phyloP scores from a whole-genome alignment of 306 rosid genomes.

The Dalbergia oliveri region DNA sequence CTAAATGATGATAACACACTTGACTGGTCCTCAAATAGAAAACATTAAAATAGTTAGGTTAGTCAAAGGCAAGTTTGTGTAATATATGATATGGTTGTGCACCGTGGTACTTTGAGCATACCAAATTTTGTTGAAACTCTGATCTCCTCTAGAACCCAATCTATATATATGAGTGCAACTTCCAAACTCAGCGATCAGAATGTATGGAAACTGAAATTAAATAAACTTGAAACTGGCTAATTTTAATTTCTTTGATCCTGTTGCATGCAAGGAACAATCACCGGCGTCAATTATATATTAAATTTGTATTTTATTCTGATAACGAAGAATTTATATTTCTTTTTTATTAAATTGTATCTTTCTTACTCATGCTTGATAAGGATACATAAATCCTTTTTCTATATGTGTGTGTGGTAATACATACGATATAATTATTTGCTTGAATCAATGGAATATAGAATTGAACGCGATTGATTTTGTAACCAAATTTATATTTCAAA shows the following conservation, averaged over 20 bases:
- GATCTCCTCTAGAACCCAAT: slow-evolving; percentile 17
- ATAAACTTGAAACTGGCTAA: neutral
- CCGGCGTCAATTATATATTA: neutral
- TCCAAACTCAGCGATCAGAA: neutral
- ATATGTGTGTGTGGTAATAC: no score
- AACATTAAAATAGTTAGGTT: slow-evolving; percentile 17
- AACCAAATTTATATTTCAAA: no score
- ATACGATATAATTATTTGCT: no score
- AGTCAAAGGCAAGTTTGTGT: slow-evolving; percentile 40
- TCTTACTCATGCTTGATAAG: neutral
- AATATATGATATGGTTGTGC: neutral
- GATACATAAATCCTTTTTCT: no score
- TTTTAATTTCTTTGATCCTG: neutral
- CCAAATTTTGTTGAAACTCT: slow-evolving; percentile 9
- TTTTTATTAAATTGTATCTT: no score
- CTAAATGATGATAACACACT: slow-evolving; percentile 24
- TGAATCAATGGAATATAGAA: no score
- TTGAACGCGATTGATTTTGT: no score
- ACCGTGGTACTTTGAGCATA: slow-evolving; percentile 11
- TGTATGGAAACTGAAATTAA: neutral
- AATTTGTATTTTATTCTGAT: no score
- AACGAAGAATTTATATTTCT: neutral
- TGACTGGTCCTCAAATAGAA: slow-evolving; percentile 8
- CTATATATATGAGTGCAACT: neutral
- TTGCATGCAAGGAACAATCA: neutral